Conservation (phyloP, 176 grass and related monocot genomes). For the Carex scoparia region DNA sequence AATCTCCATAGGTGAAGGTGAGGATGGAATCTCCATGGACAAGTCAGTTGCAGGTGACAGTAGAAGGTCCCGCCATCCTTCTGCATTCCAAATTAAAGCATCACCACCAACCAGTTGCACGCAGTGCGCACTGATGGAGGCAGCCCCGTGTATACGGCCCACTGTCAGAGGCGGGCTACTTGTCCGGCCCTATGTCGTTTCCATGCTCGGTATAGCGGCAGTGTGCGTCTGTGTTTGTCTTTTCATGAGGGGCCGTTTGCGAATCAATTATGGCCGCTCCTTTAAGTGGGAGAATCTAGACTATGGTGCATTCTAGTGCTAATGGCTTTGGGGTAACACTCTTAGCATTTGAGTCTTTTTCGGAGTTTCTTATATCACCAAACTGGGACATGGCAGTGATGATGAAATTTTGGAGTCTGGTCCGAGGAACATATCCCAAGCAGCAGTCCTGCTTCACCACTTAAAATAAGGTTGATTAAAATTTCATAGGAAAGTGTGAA, state of each 20-base stretch:
- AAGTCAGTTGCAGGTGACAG: slow-evolving; percentile 25
- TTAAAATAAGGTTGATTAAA: neutral
- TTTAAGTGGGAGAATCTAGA: slow-evolving; percentile 87
- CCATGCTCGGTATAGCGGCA: slow-evolving; percentile 92
- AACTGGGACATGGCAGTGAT: neutral
- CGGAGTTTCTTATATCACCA: neutral
- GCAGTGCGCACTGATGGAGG: slow-evolving; percentile 56
- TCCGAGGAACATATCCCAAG: neutral
- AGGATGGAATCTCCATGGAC: slow-evolving; percentile 46
- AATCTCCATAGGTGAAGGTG: slow-evolving; percentile 38
- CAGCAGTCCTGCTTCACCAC: neutral
- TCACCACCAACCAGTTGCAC: slow-evolving; percentile 33
- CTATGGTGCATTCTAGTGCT: slow-evolving; percentile 32
- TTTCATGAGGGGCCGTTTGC: slow-evolving; percentile 59
- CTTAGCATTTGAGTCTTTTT: neutral
- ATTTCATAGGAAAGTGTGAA: slow-evolving; percentile 21
- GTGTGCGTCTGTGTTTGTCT: slow-evolving; percentile 97
- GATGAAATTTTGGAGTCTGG: neutral
- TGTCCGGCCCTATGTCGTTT: slow-evolving; percentile 68
- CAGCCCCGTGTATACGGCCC: slow-evolving; percentile 32
- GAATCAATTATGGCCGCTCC: slow-evolving; percentile 54
- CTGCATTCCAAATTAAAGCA: slow-evolving; percentile 37
- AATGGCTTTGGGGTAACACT: slow-evolving; percentile 3
- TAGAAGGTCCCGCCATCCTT: slow-evolving; percentile 16
- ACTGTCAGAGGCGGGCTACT: slow-evolving; percentile 58